Percentiles rank a stretch among this genome's conserved stretches.
These are phyloP conservation scores for Tulasnella sp. DNA, from an alignment of 768 basidiomycete species.

Conservation along the genomic window DNA sequence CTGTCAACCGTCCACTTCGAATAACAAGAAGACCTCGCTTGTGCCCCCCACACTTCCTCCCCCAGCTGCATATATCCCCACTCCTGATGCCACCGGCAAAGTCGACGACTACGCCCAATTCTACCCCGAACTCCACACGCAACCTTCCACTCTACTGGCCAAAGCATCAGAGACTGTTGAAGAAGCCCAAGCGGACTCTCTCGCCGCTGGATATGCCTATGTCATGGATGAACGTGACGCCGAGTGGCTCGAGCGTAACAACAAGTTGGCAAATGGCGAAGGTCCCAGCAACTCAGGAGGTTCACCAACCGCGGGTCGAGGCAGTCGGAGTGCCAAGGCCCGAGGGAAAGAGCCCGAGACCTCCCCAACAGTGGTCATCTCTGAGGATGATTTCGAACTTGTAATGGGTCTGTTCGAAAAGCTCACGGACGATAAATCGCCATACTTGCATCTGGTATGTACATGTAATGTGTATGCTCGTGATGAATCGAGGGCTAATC, in stretches of 20 bases:
- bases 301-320: constrained; percentile 39
- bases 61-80: constrained; percentile 74
- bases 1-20: constrained; percentile 28
- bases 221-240: constrained; percentile 95
- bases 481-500: neutral
- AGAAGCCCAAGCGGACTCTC: constrained; percentile 49
- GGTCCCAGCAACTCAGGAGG: constrained; percentile 70
- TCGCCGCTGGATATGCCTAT: constrained; percentile 72
- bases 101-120: constrained; percentile 68
- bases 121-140: constrained; percentile 61
- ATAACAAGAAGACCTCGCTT: constrained; percentile 24
- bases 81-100: constrained; percentile 77
- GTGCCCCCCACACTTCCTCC: constrained; percentile 29
- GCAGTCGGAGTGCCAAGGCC: constrained; percentile 55
- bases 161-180: constrained; percentile 81
- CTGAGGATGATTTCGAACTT: constrained; percentile 89
- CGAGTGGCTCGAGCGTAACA: constrained; percentile 89
- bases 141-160: constrained; percentile 66
- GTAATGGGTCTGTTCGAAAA: constrained; percentile 93
- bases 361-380: constrained; percentile 39
- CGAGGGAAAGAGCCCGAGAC: constrained; percentile 79
- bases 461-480: neutral
- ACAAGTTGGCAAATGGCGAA: constrained; percentile 74
- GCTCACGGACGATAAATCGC: constrained; percentile 78
- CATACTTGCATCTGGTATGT: constrained; percentile 82